A percentile compares a stretch with the other conserved stretches of the same genome.
Evolutionary conservation across 345 rosid species (phyloP).

Genomic region (Euphorbia peplus): DNA sequence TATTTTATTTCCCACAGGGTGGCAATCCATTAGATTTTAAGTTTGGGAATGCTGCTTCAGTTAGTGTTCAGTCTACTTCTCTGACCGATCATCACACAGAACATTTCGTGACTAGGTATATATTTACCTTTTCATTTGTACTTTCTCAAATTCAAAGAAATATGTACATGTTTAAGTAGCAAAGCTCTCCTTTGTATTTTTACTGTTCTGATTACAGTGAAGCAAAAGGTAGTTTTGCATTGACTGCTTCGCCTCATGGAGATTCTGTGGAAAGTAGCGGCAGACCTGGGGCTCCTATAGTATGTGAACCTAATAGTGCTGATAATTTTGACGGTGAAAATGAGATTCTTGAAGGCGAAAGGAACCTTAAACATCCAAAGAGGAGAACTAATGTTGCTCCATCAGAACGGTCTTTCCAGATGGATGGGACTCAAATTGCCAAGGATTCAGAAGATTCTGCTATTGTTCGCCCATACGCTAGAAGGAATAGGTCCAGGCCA

Average conservation of each 20-base stretch:
- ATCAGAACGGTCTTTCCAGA: conserved; percentile 67
- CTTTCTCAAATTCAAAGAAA: conserved; percentile 10
- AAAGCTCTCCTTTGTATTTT: conserved; percentile 14
- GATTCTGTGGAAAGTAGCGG: conserved; percentile 98
- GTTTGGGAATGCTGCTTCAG: conserved; percentile 68
- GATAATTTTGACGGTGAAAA: conserved; percentile 91
- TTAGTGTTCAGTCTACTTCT: conserved; percentile 93
- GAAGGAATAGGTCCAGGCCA: conserved; percentile 85
- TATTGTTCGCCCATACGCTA: conserved; percentile 91
- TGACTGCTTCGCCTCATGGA: conserved; percentile 89
- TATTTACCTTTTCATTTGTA: conserved; percentile 17
- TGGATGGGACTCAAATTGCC: conserved; percentile 56
- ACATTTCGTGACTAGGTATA: conserved; percentile 79
- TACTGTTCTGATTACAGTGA: conserved; percentile 53
- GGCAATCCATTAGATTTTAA: conserved; percentile 99
- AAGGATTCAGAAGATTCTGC: conserved; percentile 98
- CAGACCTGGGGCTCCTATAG: conserved; percentile 63
- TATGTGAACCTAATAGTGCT: conserved; percentile 82
- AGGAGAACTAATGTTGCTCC: conserved; percentile 49
- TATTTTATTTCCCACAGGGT: conserved; percentile 55
- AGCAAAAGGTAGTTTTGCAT: conserved; percentile 91
- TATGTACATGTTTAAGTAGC: conserved; percentile 19
- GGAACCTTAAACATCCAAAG: conserved; percentile 41
- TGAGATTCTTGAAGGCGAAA: conserved; percentile 58
- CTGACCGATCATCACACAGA: conserved; percentile 74